A percentile compares a stretch with the other conserved stretches of the same genome.
Evolutionary conservation across 306 rosid species (phyloP).

Genomic region (Vigna mungo): DNA sequence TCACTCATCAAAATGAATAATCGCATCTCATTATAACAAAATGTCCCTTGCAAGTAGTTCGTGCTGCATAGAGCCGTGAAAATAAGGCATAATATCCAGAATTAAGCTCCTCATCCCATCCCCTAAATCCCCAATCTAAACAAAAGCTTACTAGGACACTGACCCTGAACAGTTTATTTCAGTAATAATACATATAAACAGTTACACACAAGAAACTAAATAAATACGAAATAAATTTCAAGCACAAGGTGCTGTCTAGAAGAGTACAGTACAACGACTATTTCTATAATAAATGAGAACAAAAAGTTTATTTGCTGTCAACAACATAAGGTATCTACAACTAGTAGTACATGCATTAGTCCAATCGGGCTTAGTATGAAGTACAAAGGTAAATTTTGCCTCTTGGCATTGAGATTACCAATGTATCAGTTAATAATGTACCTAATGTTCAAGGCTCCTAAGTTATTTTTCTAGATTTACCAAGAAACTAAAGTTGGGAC

Average conservation of each 20-base stretch:
- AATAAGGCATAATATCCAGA: background rate
- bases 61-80: background rate
- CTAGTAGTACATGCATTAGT: background rate
- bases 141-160: background rate
- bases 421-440: background rate
- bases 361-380: slow-evolving; percentile 30
- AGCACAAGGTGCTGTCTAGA: background rate
- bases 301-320: slow-evolving; percentile 22
- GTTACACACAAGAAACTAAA: background rate
- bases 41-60: background rate
- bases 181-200: background rate
- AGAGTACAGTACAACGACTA: slow-evolving; percentile 24
- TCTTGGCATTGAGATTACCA: slow-evolving; percentile 23
- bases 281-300: background rate
- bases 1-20: slow-evolving; percentile 6
- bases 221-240: slow-evolving; percentile 11
- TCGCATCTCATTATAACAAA: background rate
- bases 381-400: slow-evolving; percentile 4
- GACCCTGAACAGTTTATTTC: slow-evolving; percentile 4
- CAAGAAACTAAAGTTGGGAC: slow-evolving; percentile 14
- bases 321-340: background rate
- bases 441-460: slow-evolving; percentile 11
- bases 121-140: background rate
- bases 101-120: background rate
- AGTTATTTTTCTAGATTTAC: slow-evolving; percentile 8